Base-by-base conservation (phyloP, 192 early-diverging fungal species). In the Backusella australiensis region DNA sequence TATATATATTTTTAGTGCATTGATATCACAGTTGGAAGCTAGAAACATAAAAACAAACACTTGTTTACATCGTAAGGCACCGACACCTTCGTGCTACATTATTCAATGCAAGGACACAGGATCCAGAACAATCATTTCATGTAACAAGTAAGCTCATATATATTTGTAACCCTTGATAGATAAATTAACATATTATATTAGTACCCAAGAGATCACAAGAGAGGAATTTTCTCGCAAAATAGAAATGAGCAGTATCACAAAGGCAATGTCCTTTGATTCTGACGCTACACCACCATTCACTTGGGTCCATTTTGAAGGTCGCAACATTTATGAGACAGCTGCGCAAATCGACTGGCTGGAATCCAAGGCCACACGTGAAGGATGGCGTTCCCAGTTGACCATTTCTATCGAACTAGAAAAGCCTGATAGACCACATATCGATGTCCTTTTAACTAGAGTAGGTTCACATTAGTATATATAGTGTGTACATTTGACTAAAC, bases 321-420 rank as follows among this genome's bases (percentile, higher is more conserved):
- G 91, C 11, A 89, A 89, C 66, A 81, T 87, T 1, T 49, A 69
- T 42, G 85, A 91, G 34, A 82, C 81, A 17, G 77, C 80, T 21
- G 69, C 79, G 32, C 90, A 90, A 85, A 88, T 92, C 11, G 84
- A 85, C 23, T 81, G 85, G 85, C 70, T 91, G 34, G 86, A 84
- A 32, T 71, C 73, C 5, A 85, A 86, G 35, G 82, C 78, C 7
- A 42, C 71, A 34, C 38, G 72, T 14, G 82, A 83, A 21, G 71
- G 71, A 38, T 87, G 85, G 87, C 80, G 83, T 44, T 66, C 76
- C 21, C 78, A 80, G 41, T 67, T 89, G 56, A 91, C 87, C 6
- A 86, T 92, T 39, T 89, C 87, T n/a, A 86, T 91, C 12, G 91
- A 92, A 80, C 84, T 92, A 56, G 91, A 92, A 71, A 92, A 92